phyloP scores from a whole-genome alignment of 2,329 filamentous ascomycete species.

The Macrophomina pseudophaseolina region DNA sequence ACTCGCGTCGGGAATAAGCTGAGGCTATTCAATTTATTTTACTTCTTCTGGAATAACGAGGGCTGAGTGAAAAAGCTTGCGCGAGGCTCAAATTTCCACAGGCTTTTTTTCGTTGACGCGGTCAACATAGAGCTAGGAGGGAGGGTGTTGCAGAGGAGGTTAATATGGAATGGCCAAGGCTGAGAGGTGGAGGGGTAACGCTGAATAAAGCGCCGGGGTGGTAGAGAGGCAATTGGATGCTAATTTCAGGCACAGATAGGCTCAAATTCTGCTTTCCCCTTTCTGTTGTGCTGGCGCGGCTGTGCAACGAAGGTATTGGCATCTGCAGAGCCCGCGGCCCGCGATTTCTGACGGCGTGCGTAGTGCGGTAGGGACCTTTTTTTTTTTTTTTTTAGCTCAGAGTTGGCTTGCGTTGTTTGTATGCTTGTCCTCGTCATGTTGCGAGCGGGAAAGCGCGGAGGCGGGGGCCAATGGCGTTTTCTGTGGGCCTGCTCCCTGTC shows the following conservation, averaged over 20 bases:
- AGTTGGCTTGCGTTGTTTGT: neutral
- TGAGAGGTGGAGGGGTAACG: neutral
- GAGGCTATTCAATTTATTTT: neutral
- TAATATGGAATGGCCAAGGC: neutral
- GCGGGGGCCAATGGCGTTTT: too few species aligned
- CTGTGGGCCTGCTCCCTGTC: too few species aligned
- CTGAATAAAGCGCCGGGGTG: neutral
- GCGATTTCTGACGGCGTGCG: neutral
- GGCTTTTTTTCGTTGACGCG: neutral
- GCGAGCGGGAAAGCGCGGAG: too few species aligned
- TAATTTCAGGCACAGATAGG: neutral
- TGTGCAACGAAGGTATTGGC: neutral
- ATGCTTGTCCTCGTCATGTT: neutral
- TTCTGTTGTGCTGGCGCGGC: neutral
- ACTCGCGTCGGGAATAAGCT: neutral
- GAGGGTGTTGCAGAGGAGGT: neutral
- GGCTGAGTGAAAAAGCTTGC: neutral
- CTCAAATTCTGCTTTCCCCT: neutral
- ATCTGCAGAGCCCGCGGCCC: neutral
- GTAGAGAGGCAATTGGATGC: neutral
- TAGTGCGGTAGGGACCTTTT: neutral
- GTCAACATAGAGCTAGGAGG: neutral
- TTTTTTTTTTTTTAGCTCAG: neutral
- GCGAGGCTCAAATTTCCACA: neutral
- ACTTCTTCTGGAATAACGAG: conserved; percentile 1